Conservation (phyloP, 164 flowering plant genomes). For the Stephania cephalantha region DNA sequence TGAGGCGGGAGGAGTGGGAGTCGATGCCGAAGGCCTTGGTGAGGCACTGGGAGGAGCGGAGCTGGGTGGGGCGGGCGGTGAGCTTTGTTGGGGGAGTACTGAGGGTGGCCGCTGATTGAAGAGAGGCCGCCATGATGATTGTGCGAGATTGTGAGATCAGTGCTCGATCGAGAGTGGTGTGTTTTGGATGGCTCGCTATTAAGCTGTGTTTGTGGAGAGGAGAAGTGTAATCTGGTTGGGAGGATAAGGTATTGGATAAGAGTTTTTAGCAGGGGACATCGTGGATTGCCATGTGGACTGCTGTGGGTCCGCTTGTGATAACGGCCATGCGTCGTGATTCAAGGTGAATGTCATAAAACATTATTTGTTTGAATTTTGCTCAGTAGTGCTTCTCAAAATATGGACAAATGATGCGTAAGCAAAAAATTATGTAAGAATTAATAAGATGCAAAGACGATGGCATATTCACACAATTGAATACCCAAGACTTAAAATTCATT, state of each 20-base stretch:
- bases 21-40: slow-evolving; percentile 66
- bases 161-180: background rate
- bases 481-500: too few species aligned
- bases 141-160: too few species aligned
- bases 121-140: slow-evolving; percentile 77
- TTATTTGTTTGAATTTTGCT: too few species aligned
- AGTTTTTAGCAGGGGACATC: background rate
- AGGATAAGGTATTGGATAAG: slow-evolving; percentile 16
- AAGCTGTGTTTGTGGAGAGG: background rate
- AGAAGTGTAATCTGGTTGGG: slow-evolving; percentile 2
- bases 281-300: background rate
- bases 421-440: too few species aligned
- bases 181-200: too few species aligned
- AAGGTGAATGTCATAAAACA: too few species aligned
- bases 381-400: too few species aligned
- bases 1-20: slow-evolving; percentile 32
- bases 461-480: too few species aligned
- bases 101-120: slow-evolving; percentile 84
- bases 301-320: background rate
- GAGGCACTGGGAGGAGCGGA: slow-evolving; percentile 43
- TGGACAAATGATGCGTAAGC: too few species aligned
- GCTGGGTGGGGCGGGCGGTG: slow-evolving; percentile 18
- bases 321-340: too few species aligned
- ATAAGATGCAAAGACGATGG: too few species aligned
- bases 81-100: slow-evolving; percentile 65